These are phyloP conservation scores for Panellus pusillus DNA, from an alignment of 768 basidiomycete genomes.

Conservation along the genomic window DNA sequence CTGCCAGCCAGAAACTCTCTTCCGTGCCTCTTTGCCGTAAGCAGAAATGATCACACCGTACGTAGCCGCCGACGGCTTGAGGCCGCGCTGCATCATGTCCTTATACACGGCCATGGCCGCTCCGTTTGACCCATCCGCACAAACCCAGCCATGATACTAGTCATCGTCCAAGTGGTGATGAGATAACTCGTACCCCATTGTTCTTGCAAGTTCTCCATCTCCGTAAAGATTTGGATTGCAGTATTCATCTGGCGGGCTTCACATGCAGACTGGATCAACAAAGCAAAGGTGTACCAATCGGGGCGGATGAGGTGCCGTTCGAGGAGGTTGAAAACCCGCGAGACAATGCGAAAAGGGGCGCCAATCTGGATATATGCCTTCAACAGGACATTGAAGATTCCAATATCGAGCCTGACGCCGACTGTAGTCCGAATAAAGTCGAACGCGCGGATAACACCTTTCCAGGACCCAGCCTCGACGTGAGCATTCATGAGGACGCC, in stretches of 20 bases:
- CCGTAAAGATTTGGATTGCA: slow-evolving; percentile 64
- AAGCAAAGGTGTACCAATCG: slow-evolving; percentile 63
- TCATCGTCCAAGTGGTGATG: slow-evolving; percentile 61
- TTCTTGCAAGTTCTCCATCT: slow-evolving; percentile 58
- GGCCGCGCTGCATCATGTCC: slow-evolving; percentile 65
- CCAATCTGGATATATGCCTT: slow-evolving; percentile 84
- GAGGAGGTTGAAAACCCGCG: slow-evolving; percentile 60
- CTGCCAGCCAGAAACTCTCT: slow-evolving; percentile 58
- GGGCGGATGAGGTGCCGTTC: slow-evolving; percentile 52
- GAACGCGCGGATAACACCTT: slow-evolving; percentile 68
- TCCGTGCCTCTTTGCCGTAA: slow-evolving; percentile 51
- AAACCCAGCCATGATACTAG: slow-evolving; percentile 75
- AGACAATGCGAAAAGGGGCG: slow-evolving; percentile 68
- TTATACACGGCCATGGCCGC: slow-evolving; percentile 67
- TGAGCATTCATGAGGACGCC: slow-evolving; percentile 79
- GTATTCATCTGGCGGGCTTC: slow-evolving; percentile 64
- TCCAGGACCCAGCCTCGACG: slow-evolving; percentile 79
- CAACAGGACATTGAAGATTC: slow-evolving; percentile 74
- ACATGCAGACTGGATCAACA: slow-evolving; percentile 80
- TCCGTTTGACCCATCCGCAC: slow-evolving; percentile 52
- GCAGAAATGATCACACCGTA: slow-evolving; percentile 66
- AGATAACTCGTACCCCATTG: slow-evolving; percentile 38
- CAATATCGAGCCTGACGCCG: slow-evolving; percentile 47
- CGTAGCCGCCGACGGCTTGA: slow-evolving; percentile 68
- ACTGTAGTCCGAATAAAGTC: slow-evolving; percentile 48